Base-by-base conservation (phyloP, 75 land plant genomes). In the Cryptomeria japonica region DNA sequence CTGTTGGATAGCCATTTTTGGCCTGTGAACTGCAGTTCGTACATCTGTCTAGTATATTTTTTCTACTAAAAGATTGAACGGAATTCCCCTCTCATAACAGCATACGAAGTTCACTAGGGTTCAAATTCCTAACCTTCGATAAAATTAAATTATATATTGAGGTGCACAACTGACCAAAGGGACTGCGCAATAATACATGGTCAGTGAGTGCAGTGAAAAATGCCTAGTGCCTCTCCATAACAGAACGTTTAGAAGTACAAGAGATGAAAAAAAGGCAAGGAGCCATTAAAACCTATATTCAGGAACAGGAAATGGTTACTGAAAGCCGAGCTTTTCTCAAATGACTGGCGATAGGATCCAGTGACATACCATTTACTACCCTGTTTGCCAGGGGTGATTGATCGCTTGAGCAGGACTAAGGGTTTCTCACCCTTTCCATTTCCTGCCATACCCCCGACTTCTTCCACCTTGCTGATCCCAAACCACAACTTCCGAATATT, bases 321-420 rank as follows among this genome's bases (percentile, higher is more conserved):
- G 5, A 82, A 44, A 82, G n/a, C n/a, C 3, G 13, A 31, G n/a
- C 2, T 46, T 28, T 39, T 19, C 25, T 28, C 8, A 82, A 10
- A 34, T 46, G 31, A 32, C 31, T 12, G 44, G 49, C 44, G 51
- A 82, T 28, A 15, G 84, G 51, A 82, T 25, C n/a, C 51, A n/a
- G 51, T 19, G 53, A 82, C 84, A 10, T 82, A 82, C 84, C 84
- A 82, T 82, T 82, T 82, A 49, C 49, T 18, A 8, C 84, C 84
- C 84, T 42, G 47, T n/a, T 42, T 42, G n/a, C 51, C 47, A n/a
- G 84, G 84, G n/a, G 84, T 49, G 51, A n/a, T 46, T 46, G 84
- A 82, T 25, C 49, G 28, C 84, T 82, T 82, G 34, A 82, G 84
- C 47, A 82, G 84, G 31, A 82, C 84, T 28, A 82, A 34, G 84